A percentile compares a stretch with the other conserved stretches of the same genome.
phyloP scores from a whole-genome alignment of 257 asterid genomes.

The Przewalskia tangutica region DNA sequence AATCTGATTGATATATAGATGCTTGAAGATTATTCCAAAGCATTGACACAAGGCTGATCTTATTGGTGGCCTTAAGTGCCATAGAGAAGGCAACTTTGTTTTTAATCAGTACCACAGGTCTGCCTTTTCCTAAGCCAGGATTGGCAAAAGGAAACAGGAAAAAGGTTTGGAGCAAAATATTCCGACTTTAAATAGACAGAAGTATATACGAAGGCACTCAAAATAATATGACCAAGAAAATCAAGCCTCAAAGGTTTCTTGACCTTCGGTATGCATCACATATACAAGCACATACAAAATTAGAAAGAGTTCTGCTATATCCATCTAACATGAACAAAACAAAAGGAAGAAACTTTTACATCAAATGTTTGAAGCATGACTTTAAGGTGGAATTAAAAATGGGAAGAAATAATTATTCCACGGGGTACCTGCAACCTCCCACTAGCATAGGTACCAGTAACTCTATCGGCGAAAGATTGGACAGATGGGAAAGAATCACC shows the following conservation, averaged over 20 bases:
- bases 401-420: background rate
- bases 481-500: too few species aligned
- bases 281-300: background rate
- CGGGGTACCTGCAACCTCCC: too few species aligned
- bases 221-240: background rate
- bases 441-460: too few species aligned
- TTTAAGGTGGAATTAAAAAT: background rate
- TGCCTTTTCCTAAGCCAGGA: background rate
- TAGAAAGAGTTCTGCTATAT: background rate
- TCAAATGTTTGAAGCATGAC: background rate
- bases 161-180: background rate
- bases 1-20: background rate
- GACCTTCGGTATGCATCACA: background rate
- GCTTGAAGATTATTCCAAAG: background rate
- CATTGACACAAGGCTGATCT: background rate
- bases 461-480: too few species aligned
- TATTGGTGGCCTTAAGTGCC: background rate
- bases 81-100: background rate
- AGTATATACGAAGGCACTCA: background rate
- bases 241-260: background rate
- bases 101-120: background rate
- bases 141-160: background rate
- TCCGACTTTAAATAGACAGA: background rate
- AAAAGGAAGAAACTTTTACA: background rate
- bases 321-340: background rate